phyloP scores from a whole-genome alignment of 1,284 basidiomycete species.

The Termitomyces sp. region DNA sequence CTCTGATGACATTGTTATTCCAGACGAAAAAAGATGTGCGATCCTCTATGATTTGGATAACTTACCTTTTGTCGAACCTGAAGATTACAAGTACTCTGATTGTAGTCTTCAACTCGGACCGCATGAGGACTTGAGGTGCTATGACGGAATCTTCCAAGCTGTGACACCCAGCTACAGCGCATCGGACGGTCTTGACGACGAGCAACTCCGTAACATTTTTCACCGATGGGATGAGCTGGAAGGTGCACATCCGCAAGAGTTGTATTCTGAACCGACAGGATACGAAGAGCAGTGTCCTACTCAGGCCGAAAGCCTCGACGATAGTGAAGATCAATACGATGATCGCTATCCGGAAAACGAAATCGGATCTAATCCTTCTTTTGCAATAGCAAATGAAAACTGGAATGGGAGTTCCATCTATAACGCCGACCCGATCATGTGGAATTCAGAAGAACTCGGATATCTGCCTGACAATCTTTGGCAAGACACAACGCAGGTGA shows the following conservation, averaged over 20 bases:
- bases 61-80: conserved; percentile 8
- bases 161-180: neutral
- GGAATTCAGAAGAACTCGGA: neutral
- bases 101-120: neutral
- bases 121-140: neutral
- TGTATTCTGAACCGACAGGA: neutral
- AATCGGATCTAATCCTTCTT: neutral
- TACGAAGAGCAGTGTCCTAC: neutral
- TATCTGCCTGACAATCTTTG: neutral
- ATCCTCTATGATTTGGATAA: neutral
- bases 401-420: neutral
- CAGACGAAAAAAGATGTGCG: neutral
- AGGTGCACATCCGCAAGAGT: neutral
- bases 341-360: neutral
- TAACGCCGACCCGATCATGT: neutral
- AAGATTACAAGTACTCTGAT: conserved; percentile 15
- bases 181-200: neutral
- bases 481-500: neutral
- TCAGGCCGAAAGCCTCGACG: neutral
- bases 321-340: neutral
- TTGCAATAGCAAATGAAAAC: neutral
- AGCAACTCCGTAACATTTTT: neutral
- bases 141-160: neutral
- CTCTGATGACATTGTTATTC: neutral
- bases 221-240: conserved; percentile 8